A percentile compares a stretch with the other conserved stretches of the same genome.
These are phyloP conservation scores for Pachysandra terminalis DNA, from an alignment of 164 flowering plant genomes.

Conservation along the genomic window DNA sequence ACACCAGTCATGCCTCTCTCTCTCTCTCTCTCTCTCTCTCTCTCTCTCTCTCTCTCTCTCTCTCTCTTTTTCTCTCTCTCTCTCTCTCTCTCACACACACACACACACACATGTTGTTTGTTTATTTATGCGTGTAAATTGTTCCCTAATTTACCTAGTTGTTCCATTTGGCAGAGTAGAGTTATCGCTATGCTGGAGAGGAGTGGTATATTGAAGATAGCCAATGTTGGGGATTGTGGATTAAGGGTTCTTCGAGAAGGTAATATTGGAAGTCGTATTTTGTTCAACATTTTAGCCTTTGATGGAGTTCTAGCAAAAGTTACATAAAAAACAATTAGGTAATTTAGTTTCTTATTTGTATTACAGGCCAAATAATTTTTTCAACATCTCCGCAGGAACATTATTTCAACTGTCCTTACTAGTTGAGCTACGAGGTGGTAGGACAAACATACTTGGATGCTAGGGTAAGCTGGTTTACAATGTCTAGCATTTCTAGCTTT, in stretches of 20 bases:
- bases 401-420: conserved; percentile 95
- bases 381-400: conserved; percentile 87
- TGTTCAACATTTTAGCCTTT: not conserved
- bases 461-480: conserved; percentile 35
- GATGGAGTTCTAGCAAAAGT: not conserved
- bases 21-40: no score
- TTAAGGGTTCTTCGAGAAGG: conserved; percentile 66
- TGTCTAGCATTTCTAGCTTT: conserved; percentile 4
- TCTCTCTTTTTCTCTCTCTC: no score
- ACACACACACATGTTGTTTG: not conserved
- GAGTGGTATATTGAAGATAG: conserved; percentile 68
- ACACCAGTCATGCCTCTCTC: no score
- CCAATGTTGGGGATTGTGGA: conserved; percentile 95
- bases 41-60: no score
- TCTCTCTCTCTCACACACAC: not conserved
- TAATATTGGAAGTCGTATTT: conserved; percentile 12
- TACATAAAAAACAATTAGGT: not conserved
- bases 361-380: conserved; percentile 57
- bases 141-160: not conserved
- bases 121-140: not conserved
- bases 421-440: conserved; percentile 74
- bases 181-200: conserved; percentile 83
- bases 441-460: conserved; percentile 91
- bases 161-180: conserved; percentile 28
- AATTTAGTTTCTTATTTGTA: conserved; percentile 5